These are phyloP conservation scores for Psilocybe subaeruginosa DNA, from an alignment of 768 basidiomycete species.

Conservation along the genomic window DNA sequence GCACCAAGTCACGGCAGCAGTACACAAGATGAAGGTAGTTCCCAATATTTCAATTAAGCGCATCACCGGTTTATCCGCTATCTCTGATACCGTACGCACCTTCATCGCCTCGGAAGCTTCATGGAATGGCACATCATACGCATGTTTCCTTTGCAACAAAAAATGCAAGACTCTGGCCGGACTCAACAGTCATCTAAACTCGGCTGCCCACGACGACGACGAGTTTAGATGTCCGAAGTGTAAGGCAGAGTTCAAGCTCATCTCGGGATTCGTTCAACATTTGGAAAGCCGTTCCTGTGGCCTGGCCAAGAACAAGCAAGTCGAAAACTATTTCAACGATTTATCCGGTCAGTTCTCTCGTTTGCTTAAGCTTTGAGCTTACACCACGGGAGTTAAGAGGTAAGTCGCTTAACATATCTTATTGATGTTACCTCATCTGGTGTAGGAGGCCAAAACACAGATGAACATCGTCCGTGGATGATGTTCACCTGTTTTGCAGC, in stretches of 20 bases:
- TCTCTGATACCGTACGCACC: slow-evolving; percentile 13
- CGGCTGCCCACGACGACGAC: slow-evolving; percentile 38
- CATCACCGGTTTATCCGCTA: slow-evolving; percentile 25
- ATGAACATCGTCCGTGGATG: slow-evolving; percentile 8
- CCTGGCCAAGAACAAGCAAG: slow-evolving; percentile 31
- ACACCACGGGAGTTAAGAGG: neutral
- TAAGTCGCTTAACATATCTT: neutral
- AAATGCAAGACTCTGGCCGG: slow-evolving; percentile 30
- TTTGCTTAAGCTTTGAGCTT: slow-evolving; percentile 11
- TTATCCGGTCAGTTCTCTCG: slow-evolving; percentile 32
- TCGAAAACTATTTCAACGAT: slow-evolving; percentile 28
- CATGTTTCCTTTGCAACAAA: slow-evolving; percentile 42
- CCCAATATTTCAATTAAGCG: slow-evolving; percentile 37
- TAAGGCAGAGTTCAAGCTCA: slow-evolving; percentile 32
- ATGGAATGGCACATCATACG: slow-evolving; percentile 42
- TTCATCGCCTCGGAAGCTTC: slow-evolving; percentile 36
- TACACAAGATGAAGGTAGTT: slow-evolving; percentile 33
- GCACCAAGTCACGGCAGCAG: slow-evolving; percentile 37
- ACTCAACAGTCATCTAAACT: slow-evolving; percentile 40
- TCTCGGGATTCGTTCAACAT: slow-evolving; percentile 47
- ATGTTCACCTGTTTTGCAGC: slow-evolving; percentile 12
- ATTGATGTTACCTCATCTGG: slow-evolving; percentile 1
- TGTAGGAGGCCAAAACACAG: slow-evolving; percentile 15
- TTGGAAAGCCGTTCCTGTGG: slow-evolving; percentile 45
- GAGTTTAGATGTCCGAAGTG: slow-evolving; percentile 50